These are phyloP conservation scores for Ceratocystiopsis brevicomis DNA, from an alignment of 2,329 filamentous ascomycete genomes.

Conservation along the genomic window DNA sequence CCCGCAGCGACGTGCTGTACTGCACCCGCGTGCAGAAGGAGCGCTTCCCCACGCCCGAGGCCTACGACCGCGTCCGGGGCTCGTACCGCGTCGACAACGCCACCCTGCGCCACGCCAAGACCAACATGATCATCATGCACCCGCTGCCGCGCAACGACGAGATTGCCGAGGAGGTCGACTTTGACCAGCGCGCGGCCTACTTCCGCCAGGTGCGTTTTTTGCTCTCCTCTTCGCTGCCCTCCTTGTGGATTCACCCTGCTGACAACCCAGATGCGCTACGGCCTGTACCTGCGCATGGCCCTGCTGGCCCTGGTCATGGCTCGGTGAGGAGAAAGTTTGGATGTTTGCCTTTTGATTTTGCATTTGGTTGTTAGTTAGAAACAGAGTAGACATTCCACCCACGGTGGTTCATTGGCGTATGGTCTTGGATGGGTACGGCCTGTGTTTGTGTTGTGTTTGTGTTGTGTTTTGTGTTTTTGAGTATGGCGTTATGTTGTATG, in stretches of 20 bases:
- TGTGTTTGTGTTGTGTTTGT: slow-evolving; percentile 4
- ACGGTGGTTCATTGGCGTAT: background rate
- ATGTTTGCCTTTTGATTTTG: slow-evolving; percentile 2
- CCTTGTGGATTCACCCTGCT: background rate
- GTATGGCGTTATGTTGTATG: slow-evolving; percentile 1
- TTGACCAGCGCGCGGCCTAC: slow-evolving; percentile 90
- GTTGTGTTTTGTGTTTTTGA: slow-evolving; percentile 2
- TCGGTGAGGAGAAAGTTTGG: slow-evolving; percentile 11
- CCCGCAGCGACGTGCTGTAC: slow-evolving; percentile 79
- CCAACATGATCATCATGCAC: slow-evolving; percentile 86
- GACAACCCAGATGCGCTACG: slow-evolving; percentile 68
- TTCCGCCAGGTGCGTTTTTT: slow-evolving; percentile 70
- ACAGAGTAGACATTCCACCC: slow-evolving; percentile 6
- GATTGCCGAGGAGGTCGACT: slow-evolving; percentile 89
- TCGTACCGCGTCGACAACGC: slow-evolving; percentile 79
- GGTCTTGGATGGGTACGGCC: slow-evolving; percentile 6
- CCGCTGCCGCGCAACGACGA: slow-evolving; percentile 86
- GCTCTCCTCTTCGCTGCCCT: too few relatives aligned
- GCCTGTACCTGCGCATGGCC: slow-evolving; percentile 95
- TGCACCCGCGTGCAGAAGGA: slow-evolving; percentile 95
- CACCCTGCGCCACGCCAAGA: slow-evolving; percentile 79
- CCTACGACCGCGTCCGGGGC: slow-evolving; percentile 79
- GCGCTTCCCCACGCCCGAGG: slow-evolving; percentile 61
- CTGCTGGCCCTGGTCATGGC: slow-evolving; percentile 83
- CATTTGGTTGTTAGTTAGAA: slow-evolving; percentile 1